Evolutionary conservation across 164 flowering plant species (phyloP), one percentile per base, ranked within the genome.

Genomic region (Dillenia suffruticosa): DNA sequence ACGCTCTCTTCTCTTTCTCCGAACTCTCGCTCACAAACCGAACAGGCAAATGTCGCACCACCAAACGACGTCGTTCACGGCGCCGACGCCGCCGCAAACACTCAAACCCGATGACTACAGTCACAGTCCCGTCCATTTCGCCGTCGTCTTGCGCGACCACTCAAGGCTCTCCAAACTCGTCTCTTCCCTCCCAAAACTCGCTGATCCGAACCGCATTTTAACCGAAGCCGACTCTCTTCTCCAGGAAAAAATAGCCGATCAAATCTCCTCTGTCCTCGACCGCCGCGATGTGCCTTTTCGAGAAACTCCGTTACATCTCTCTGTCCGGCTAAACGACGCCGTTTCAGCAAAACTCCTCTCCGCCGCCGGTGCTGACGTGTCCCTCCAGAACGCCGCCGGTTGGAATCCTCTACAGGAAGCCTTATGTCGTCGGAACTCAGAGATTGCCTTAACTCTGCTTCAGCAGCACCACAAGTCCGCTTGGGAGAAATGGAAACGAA

Each of bases 321-420:
- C 96, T 6, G 97, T 94, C 22, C 76, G 88, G 1, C 76, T 89
- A 24, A 79, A 78, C 51, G 95, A 91, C 71, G 44, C 62, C 44
- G 50, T 69, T 46, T 74, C 96, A 11, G 95, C 81, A 2, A 65
- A 70, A 1, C 8, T 70, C 0, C 87, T 94, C 12, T 82, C 84
- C 45, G 50, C 68, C 17, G 97, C 93, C 26, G 96, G 97, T 10
- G 95, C 96, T 9, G 97, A 94, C 68, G 72, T 82, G 2, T 87
- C 96, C 10, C 76, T 94, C 1, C 98, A 94, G 72, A 89, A 86
- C 64, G 70, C 90, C 11, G 78, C 88, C 14, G 97, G 97, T 0
- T 94, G 96, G 98, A 89, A 81, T 56, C 77, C 98, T 3, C 66
- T 94, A 12, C 96, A 91, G 67, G 98, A 94, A 62, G 89, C 97